Conservation (phyloP, 352 stramenopile genomes). For the Pseudoperonospora humuli region DNA sequence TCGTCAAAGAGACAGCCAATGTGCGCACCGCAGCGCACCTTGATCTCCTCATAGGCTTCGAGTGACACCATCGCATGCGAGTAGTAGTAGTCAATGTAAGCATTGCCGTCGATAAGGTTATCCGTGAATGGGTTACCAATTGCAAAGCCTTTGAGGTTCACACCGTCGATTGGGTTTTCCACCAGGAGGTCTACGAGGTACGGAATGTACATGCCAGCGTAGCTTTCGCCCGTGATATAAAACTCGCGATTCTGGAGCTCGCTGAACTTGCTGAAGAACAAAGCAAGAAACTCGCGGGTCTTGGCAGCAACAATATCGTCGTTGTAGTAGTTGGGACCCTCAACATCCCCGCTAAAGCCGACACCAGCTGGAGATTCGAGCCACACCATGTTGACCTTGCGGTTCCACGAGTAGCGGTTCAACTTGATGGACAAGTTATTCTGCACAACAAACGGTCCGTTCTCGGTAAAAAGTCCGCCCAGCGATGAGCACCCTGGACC, state of each 20-base stretch:
- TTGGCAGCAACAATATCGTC: conserved; percentile 68
- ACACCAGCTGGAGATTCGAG: conserved; percentile 68
- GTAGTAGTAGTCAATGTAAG: conserved; percentile 84
- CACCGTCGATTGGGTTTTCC: conserved; percentile 41
- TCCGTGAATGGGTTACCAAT: conserved; percentile 74
- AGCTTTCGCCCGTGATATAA: conserved; percentile 81
- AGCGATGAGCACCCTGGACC: conserved; percentile 72
- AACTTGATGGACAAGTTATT: conserved; percentile 44
- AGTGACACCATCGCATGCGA: conserved; percentile 78
- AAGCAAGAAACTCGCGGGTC: conserved; percentile 65
- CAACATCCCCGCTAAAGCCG: conserved; percentile 56
- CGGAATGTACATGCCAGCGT: conserved; percentile 88
- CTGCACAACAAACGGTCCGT: conserved; percentile 64
- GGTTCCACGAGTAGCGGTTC: conserved; percentile 75
- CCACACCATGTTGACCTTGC: conserved; percentile 71
- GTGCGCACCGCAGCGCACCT: conserved; percentile 38
- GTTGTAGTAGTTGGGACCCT: conserved; percentile 71
- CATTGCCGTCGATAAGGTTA: conserved; percentile 47
- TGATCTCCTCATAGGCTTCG: conserved; percentile 63
- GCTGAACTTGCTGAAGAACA: conserved; percentile 65
- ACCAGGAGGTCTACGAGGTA: conserved; percentile 76
- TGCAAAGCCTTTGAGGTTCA: conserved; percentile 68
- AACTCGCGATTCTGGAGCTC: conserved; percentile 67
- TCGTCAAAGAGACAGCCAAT: conserved; percentile 58
- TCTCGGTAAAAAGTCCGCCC: conserved; percentile 56